Evolutionary conservation across 2,329 filamentous ascomycete species (phyloP), one percentile per base, ranked within the genome.

Genomic region (Sporothrix inflata): DNA sequence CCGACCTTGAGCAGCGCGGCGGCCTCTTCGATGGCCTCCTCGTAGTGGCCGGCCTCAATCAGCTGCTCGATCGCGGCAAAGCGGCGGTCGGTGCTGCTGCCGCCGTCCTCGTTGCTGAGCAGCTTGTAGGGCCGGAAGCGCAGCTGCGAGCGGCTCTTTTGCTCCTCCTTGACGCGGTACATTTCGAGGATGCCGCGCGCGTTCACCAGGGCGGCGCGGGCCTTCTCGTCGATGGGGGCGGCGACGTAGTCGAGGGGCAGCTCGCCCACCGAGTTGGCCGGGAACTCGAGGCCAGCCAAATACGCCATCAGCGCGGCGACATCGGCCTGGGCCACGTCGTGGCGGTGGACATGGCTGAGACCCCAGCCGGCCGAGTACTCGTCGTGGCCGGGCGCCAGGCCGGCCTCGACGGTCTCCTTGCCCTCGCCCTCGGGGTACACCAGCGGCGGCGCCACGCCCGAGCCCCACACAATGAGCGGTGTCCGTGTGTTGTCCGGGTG

Each of bases 401-500:
- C 68, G 24, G 47, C 30, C 38, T 68, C 70, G 27, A 24, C 42
- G 16, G 21, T 79, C 27, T 67, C 71, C 16, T 47, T 57, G 40
- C 38, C 68, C 27, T 49, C 55, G 9, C 42, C 70, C 1, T 85
- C 85, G 2, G 84, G 79, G 42, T 85, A 84, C 2, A 89, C 82
- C 66, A 90, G 83, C 0, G 96, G 96, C 75, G 88, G 87, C 3
- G 94, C 94, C 51, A 98, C 89, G 9, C 96, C 96, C 70, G 96
- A 94, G 12, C 96, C 96, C 96, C 96, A 99, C 2, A 88, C 90
- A 76, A 99, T 93, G 42, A 99, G 84, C 0, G 96, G 96, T 0
- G 96, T 99, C 68, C 96, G 89, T 3, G 96, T 99, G 78, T 98
- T 99, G 80, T 99, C 93, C 0, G 96, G 96, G 81, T 99, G 94